These are phyloP conservation scores for Talinum fruticosum DNA, from an alignment of 148 eudicot genomes.

Conservation along the genomic window DNA sequence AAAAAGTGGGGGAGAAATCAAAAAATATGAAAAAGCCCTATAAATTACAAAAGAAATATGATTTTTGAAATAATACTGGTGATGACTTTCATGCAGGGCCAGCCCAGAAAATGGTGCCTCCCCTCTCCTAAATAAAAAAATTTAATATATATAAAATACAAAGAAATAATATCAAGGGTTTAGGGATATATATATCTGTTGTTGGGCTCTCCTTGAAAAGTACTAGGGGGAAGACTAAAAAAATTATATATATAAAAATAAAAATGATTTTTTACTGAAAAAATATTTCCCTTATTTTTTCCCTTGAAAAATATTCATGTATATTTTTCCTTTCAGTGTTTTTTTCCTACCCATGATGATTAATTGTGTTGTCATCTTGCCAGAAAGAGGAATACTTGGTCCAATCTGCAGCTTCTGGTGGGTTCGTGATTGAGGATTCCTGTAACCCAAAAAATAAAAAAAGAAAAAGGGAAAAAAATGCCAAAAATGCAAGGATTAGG, in stretches of 20 bases:
- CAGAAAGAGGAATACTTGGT: slow-evolving; percentile 78
- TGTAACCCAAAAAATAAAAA: too few species aligned
- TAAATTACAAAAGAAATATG: slow-evolving; percentile 37
- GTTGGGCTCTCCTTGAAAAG: too few species aligned
- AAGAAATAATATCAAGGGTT: not conserved
- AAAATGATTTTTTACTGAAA: slow-evolving; percentile 7
- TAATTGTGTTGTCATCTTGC: slow-evolving; percentile 83
- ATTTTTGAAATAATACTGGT: slow-evolving; percentile 43
- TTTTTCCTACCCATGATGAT: slow-evolving; percentile 63
- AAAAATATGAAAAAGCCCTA: too few species aligned
- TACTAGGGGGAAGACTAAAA: too few species aligned
- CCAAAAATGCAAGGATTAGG: slow-evolving; percentile 30
- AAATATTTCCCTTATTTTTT: not conserved
- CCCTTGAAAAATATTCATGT: not conserved
- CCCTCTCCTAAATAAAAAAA: not conserved
- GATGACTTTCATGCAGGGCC: slow-evolving; percentile 20
- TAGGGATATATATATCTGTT: too few species aligned
- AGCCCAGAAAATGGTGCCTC: slow-evolving; percentile 6
- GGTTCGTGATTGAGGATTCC: slow-evolving; percentile 59
- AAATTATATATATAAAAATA: not conserved
- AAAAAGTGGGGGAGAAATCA: slow-evolving; percentile 8
- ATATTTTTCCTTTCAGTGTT: not conserved
- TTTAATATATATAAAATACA: not conserved
- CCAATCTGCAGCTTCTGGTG: slow-evolving; percentile 77
- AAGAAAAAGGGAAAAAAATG: slow-evolving; percentile 1